phyloP scores from a whole-genome alignment of 129 eudicot species.

The Flaveria brownii region DNA sequence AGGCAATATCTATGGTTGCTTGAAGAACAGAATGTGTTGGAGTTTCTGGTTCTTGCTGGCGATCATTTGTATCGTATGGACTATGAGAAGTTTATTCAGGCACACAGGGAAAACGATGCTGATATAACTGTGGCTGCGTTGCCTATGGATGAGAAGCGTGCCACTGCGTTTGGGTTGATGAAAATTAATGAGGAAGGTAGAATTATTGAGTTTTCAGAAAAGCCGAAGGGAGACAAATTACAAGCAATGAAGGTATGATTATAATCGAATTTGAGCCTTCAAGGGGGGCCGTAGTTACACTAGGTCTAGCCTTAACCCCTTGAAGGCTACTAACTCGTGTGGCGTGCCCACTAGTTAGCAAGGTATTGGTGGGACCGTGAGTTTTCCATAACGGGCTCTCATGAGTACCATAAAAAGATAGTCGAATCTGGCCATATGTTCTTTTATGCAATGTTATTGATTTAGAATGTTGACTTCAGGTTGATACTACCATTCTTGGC shows the following conservation, averaged over 20 bases:
- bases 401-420: neutral
- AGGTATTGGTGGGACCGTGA: neutral
- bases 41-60: conserved; percentile 46
- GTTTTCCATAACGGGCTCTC: neutral
- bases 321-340: neutral
- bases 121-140: conserved; percentile 46
- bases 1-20: conserved; percentile 50
- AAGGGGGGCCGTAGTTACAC: neutral
- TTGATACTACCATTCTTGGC: conserved; percentile 57
- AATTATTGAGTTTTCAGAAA: conserved; percentile 43
- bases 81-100: conserved; percentile 41
- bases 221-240: conserved; percentile 40
- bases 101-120: conserved; percentile 48
- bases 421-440: neutral
- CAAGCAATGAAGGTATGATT: conserved; percentile 40
- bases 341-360: neutral
- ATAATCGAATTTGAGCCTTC: neutral
- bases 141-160: conserved; percentile 49
- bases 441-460: neutral
- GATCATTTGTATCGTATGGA: conserved; percentile 54
- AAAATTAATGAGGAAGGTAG: conserved; percentile 44
- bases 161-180: conserved; percentile 45
- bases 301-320: neutral
- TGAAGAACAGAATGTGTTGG: conserved; percentile 48
- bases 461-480: conserved; percentile 31